Conservation (phyloP, 257 asterid genomes). For the Solanum stenotomum region DNA sequence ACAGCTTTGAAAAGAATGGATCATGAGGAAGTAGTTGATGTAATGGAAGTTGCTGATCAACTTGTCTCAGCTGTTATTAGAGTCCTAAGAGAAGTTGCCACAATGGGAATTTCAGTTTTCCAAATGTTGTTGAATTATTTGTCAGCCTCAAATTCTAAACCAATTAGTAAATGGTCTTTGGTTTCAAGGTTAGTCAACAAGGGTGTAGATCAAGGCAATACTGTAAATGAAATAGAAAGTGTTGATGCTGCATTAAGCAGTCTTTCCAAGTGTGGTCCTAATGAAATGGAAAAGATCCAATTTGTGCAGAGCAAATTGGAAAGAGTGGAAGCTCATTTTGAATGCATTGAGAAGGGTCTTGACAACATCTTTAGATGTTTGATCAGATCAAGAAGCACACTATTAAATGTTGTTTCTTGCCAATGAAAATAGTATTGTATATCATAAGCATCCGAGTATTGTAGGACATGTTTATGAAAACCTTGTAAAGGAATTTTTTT, state of each 20-base stretch:
- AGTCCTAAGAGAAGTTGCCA: constrained; percentile 1
- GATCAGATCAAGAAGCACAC: background rate
- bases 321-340: background rate
- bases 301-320: background rate
- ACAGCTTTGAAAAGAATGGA: background rate
- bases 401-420: background rate
- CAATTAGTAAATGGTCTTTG: background rate
- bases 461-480: background rate
- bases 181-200: constrained; percentile 9
- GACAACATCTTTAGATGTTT: background rate
- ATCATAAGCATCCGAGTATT: background rate
- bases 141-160: background rate
- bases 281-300: background rate
- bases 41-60: constrained; percentile 5
- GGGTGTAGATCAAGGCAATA: background rate
- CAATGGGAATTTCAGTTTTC: background rate
- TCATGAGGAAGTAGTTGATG: background rate
- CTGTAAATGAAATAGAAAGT: background rate
- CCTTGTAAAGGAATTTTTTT: background rate
- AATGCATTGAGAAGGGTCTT: background rate
- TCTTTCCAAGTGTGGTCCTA: background rate
- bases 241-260: background rate
- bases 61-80: constrained; percentile 7
- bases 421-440: background rate
- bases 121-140: constrained; percentile 2